A percentile compares a stretch with the other conserved stretches of the same genome.
Evolutionary conservation across 345 rosid genomes (phyloP).

Genomic region (Pistacia atlantica): DNA sequence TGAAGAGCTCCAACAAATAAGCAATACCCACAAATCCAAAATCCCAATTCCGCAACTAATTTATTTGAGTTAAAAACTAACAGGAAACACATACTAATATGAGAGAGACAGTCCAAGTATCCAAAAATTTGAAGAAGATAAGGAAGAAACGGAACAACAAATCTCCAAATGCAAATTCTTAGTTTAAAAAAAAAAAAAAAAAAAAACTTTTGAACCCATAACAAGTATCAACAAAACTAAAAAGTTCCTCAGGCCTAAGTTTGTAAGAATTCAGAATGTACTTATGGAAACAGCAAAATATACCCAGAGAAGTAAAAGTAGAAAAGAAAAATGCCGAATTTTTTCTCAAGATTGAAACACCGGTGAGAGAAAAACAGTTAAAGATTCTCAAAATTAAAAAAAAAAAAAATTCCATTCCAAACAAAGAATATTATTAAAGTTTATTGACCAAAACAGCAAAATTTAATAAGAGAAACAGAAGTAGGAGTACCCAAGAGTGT

Average conservation of each 20-base stretch:
- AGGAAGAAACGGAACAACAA: background rate
- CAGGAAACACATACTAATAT: background rate
- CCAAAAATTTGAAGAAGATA: background rate
- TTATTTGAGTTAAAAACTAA: background rate
- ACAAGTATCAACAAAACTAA: no score
- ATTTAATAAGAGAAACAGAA: background rate
- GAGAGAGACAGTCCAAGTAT: background rate
- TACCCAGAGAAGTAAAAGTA: no score
- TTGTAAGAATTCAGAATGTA: no score
- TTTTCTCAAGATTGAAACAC: background rate
- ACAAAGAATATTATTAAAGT: no score
- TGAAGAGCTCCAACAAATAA: background rate
- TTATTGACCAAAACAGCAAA: no score
- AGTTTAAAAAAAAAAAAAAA: background rate
- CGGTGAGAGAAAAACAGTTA: background rate
- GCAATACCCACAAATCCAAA: background rate
- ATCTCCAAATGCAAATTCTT: background rate
- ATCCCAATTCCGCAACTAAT: background rate
- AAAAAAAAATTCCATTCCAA: background rate
- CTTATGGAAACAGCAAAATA: no score
- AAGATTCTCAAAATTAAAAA: no score
- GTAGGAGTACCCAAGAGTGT: constrained; percentile 72
- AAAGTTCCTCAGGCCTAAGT: no score
- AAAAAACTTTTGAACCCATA: background rate
- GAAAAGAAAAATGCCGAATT: no score